Percentiles rank a stretch among this genome's conserved stretches.
phyloP scores from a whole-genome alignment of 805 yeast species.

The Candida quercuum region DNA sequence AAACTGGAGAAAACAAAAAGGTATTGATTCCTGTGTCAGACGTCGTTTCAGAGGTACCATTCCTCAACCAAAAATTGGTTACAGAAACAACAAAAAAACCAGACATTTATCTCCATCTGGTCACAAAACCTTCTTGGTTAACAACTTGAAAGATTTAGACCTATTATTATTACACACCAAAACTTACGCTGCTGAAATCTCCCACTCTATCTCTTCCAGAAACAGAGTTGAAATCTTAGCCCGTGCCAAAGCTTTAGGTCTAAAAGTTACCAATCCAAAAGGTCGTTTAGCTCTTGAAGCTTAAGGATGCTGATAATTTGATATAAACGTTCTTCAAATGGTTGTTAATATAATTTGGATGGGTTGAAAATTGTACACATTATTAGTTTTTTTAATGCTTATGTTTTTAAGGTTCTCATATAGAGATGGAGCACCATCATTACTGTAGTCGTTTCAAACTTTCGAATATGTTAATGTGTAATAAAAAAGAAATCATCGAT shows the following conservation, averaged over 20 bases:
- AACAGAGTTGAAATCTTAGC: constrained; percentile 96
- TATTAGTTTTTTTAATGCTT: constrained; percentile 20
- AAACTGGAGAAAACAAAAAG: constrained; percentile 99
- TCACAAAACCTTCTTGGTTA: constrained; percentile 93
- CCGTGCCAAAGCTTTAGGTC: constrained; percentile 97
- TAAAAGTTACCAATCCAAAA: constrained; percentile 98
- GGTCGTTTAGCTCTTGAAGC: constrained; percentile 98
- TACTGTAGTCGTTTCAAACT: too few species aligned
- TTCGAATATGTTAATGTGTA: too few species aligned
- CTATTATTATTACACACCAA: constrained; percentile 94
- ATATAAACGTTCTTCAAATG: constrained; percentile 1
- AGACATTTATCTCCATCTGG: constrained; percentile 95
- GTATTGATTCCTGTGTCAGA: constrained; percentile 99
- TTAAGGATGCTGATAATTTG: constrained; percentile 36
- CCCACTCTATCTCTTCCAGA: constrained; percentile 96
- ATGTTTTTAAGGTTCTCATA: constrained; percentile 13
- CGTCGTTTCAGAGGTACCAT: constrained; percentile 99
- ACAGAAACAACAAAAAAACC: constrained; percentile 99
- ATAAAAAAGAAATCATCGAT: too few species aligned
- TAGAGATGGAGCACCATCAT: background rate
- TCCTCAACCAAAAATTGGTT: constrained; percentile 99
- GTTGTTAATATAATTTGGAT: constrained; percentile 1
- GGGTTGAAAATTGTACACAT: constrained; percentile 15
- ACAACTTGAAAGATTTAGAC: constrained; percentile 91
- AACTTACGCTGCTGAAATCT: constrained; percentile 99